Percentiles rank a stretch among this genome's conserved stretches.
Conservation (phyloP, 148 eudicot species). For the Talinum fruticosum region DNA sequence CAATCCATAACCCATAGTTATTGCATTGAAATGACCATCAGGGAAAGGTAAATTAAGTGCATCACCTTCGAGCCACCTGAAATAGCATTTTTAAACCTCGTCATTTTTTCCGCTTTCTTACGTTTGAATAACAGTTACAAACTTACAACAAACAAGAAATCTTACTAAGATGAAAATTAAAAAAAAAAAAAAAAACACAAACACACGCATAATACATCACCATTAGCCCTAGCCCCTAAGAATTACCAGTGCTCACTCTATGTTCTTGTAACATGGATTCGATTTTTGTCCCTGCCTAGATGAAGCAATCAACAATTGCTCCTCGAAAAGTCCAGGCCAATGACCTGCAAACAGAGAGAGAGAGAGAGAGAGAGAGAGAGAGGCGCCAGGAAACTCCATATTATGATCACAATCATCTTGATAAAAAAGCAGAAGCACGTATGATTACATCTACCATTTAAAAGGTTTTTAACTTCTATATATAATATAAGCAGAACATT, state of each 20-base stretch:
- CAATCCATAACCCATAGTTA: constrained; percentile 89
- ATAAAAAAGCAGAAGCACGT: neutral
- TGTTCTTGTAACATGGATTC: constrained; percentile 58
- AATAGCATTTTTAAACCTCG: neutral
- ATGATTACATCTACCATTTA: neutral
- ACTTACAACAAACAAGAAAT: neutral
- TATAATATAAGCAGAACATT: neutral
- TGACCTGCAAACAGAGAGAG: constrained; percentile 45
- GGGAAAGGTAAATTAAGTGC: constrained; percentile 74
- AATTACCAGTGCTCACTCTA: constrained; percentile 74
- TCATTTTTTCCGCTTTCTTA: neutral
- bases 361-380: too few relatives aligned
- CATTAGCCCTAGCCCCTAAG: constrained; percentile 17
- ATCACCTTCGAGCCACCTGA: constrained; percentile 90
- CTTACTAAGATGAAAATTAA: too few relatives aligned
- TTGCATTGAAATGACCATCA: constrained; percentile 65
- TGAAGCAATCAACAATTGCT: constrained; percentile 65
- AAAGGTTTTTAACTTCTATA: neutral
- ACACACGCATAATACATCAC: neutral
- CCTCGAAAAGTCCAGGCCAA: constrained; percentile 75
- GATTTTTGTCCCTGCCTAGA: constrained; percentile 53
- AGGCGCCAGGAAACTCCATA: too few relatives aligned
- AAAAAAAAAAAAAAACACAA: constrained; percentile 3
- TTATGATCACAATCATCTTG: constrained; percentile 11
- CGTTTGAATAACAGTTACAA: neutral